phyloP scores from a whole-genome alignment of 805 yeast species.

The Nakazawaea wickerhamii region DNA sequence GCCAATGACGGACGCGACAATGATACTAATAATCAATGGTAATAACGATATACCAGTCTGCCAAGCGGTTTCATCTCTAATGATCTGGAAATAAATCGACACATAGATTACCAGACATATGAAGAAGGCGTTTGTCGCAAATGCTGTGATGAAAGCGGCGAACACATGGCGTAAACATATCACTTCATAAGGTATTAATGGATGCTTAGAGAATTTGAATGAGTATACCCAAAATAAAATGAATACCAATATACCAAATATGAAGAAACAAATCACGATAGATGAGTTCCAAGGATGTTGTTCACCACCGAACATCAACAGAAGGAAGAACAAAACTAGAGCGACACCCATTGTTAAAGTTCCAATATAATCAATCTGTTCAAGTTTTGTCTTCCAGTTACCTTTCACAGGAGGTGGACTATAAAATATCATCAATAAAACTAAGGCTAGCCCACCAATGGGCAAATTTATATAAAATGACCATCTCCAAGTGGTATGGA shows the following conservation, averaged over 20 bases:
- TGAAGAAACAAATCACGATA: constrained; percentile 43
- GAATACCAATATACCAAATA: constrained; percentile 37
- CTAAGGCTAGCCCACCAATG: constrained; percentile 48
- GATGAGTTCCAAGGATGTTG: constrained; percentile 50
- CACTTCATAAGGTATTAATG: constrained; percentile 40
- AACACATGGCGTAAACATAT: constrained; percentile 31
- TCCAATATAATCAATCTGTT: constrained; percentile 45
- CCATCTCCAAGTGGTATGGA: constrained; percentile 68
- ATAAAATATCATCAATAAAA: constrained; percentile 33
- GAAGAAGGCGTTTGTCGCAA: constrained; percentile 34
- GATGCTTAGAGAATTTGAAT: constrained; percentile 36
- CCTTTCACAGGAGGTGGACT: constrained; percentile 41
- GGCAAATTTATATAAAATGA: constrained; percentile 69
- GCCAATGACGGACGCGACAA: constrained; percentile 28
- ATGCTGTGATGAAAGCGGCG: constrained; percentile 32
- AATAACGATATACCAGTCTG: constrained; percentile 40
- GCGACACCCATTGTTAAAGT: constrained; percentile 37
- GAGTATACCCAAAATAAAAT: constrained; percentile 34
- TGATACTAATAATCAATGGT: constrained; percentile 37
- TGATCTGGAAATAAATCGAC: constrained; percentile 46
- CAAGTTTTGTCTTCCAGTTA: constrained; percentile 30
- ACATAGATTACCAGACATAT: constrained; percentile 32
- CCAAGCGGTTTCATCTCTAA: constrained; percentile 35
- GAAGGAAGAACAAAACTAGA: constrained; percentile 40
- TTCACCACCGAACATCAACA: constrained; percentile 50